Conservation (phyloP, 1,139 yeast species). For the Taphrina wiesneri region DNA sequence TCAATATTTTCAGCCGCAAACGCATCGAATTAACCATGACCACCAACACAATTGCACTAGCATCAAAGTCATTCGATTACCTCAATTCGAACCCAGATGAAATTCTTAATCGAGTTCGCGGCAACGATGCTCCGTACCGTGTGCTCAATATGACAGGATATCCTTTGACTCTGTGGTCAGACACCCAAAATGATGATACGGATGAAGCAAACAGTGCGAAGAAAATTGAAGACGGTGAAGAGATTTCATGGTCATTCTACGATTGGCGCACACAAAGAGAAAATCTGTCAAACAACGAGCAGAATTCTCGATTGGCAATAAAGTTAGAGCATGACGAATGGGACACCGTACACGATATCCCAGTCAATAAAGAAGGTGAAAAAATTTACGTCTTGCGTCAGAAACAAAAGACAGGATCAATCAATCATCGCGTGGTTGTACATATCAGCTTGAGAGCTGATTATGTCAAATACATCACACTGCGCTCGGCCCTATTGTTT, state of each 20-base stretch:
- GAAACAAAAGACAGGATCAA: slow-evolving; percentile 48
- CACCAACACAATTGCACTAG: slow-evolving; percentile 58
- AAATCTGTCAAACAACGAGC: slow-evolving; percentile 41
- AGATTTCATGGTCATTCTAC: slow-evolving; percentile 85
- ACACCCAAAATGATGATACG: slow-evolving; percentile 46
- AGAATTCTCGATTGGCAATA: slow-evolving; percentile 28
- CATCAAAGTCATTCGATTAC: slow-evolving; percentile 57
- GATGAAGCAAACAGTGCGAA: slow-evolving; percentile 43
- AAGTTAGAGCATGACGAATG: slow-evolving; percentile 56
- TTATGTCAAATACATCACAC: slow-evolving; percentile 70
- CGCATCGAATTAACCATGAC: slow-evolving; percentile 80
- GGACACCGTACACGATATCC: slow-evolving; percentile 56
- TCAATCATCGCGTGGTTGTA: slow-evolving; percentile 70
- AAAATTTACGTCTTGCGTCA: slow-evolving; percentile 70
- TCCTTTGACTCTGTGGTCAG: slow-evolving; percentile 75
- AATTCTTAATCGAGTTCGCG: slow-evolving; percentile 61
- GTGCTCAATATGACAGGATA: slow-evolving; percentile 84
- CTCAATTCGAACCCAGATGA: slow-evolving; percentile 62
- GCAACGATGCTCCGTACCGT: slow-evolving; percentile 77
- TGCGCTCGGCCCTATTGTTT: slow-evolving; percentile 73
- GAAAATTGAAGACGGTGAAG: slow-evolving; percentile 54
- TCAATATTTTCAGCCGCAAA: slow-evolving; percentile 72
- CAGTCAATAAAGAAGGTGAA: slow-evolving; percentile 84
- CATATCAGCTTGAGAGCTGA: slow-evolving; percentile 70
- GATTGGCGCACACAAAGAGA: slow-evolving; percentile 90